Base-by-base conservation (phyloP, 1,284 basidiomycete genomes). In the Laetiporus sulphureus region DNA sequence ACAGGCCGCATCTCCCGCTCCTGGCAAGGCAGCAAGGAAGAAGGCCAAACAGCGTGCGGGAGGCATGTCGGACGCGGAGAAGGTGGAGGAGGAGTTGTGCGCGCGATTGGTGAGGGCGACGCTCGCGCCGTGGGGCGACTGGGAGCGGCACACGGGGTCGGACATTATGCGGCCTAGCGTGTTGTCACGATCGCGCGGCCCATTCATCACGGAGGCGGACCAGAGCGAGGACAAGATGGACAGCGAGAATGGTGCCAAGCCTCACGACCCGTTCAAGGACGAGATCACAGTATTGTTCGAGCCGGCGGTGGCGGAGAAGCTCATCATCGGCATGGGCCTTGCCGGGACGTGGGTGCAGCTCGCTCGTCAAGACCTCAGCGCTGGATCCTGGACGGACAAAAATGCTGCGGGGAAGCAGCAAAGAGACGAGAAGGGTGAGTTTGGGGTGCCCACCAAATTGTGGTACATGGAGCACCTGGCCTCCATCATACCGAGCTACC, bases 321-420 rank as follows among this genome's bases (percentile, higher is more conserved):
- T 83, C 15, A 33, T 38, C 32, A 55, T 72, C 0, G 77, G 77
- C 0, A 73, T 83, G 62, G 76, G 75, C 2, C 42, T 80, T 25
- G 68, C 66, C 3, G 82, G 71, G 12, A 73, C 73, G 39, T 84
- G 75, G 71, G 70, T 83, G 2, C 79, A 84, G 58, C 60, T 83
- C 32, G 72, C 59, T 18, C 68, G 73, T 41, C 60, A 56, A 38
- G 57, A 53, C 40, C 41, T 43, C 7, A 38, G 44, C n/a, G 49
- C 43, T n/a, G 43, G 45, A 24, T 48, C 46, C 18, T 37, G 36
- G 36, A 42, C 41, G 19, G 42, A 38, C 19, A 40, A 38, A n/a
- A 42, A 43, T 19, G 31, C 19, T 15, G 37, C 24, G 40, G 24
- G n/a, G 23, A 34, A 43, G 36, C 42, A 44, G 34, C 40, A 42